Base-by-base conservation (phyloP, 805 yeast species). In the Kodamaea restingae region DNA sequence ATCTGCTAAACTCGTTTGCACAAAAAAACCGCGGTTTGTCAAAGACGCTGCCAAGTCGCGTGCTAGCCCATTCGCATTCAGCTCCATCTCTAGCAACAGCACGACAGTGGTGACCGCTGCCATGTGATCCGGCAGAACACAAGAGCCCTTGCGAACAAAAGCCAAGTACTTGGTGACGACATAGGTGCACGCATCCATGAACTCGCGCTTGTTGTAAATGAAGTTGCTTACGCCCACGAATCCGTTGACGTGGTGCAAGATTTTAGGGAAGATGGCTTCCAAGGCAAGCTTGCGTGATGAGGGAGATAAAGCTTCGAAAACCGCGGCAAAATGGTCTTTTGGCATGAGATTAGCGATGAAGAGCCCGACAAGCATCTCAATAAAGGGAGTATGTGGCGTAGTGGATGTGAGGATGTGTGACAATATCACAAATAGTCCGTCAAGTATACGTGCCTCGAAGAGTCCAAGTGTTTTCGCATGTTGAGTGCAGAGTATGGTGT, bases 341-440 rank as follows among this genome's bases (percentile, higher is more conserved):
- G 29, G 34, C 9, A 36, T 29, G 18, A 46, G 40, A 36, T 54
- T 62, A 3, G 66, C 54, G 3, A 73, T 57, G 34, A 73, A 59
- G 6, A 66, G 53, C 10, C 59, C 52, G 1, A 74, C 52, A 4
- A 74, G 44, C 1, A 65, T 53, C 18, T 57, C 54, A 9, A 50
- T 48, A 15, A 71, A 50, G 27, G 56, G 57, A 3, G 61, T 58
- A 21, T 49, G 52, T 12, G 43, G 35, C 39, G 43, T 39, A 18
- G 36, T 55, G 34, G 4, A 60, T 47, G 7, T 63, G 39, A 52
- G 55, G 9, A 67, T 41, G 31, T 65, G 60, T 1, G 67, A 70
- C 14, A 66, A 42, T 7, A 66, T 45, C 37, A 67, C 73, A 43
- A 65, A 61, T 1, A 60, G 45, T 2, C 71, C 67, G 35, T 67